phyloP scores from a whole-genome alignment of 208 protist species.

The Tritrichomonas musculus region DNA sequence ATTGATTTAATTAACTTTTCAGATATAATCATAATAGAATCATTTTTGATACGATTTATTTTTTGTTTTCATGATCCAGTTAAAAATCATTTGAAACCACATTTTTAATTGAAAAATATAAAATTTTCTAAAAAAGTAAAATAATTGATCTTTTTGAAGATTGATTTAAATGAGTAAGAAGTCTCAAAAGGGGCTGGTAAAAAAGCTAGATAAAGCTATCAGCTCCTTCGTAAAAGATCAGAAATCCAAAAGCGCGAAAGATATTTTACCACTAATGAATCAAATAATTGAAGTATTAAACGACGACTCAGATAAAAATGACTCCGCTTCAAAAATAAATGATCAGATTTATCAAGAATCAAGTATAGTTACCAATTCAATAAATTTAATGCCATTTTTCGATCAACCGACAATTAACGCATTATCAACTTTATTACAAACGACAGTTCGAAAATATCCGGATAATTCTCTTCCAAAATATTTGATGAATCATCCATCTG shows the following conservation, averaged over 20 bases:
- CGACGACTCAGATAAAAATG: not conserved
- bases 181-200: not conserved
- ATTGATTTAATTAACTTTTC: no score
- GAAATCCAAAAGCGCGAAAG: not conserved
- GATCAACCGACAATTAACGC: not conserved
- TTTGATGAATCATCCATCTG: not conserved
- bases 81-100: no score
- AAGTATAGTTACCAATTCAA: not conserved
- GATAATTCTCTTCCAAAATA: not conserved
- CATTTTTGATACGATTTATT: no score
- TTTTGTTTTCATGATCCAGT: no score
- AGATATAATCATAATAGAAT: no score
- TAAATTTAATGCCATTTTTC: slow-evolving; percentile 8
- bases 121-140: no score
- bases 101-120: no score
- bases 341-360: not conserved
- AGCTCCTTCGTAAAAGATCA: not conserved
- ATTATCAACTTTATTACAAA: not conserved
- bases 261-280: not conserved
- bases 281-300: not conserved
- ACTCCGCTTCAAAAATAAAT: not conserved
- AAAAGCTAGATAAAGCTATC: not conserved
- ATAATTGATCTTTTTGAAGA: no score
- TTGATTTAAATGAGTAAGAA: not conserved
- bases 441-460: not conserved